These are phyloP conservation scores for Macrolepiota fuliginosa DNA, from an alignment of 768 basidiomycete genomes.

Conservation along the genomic window DNA sequence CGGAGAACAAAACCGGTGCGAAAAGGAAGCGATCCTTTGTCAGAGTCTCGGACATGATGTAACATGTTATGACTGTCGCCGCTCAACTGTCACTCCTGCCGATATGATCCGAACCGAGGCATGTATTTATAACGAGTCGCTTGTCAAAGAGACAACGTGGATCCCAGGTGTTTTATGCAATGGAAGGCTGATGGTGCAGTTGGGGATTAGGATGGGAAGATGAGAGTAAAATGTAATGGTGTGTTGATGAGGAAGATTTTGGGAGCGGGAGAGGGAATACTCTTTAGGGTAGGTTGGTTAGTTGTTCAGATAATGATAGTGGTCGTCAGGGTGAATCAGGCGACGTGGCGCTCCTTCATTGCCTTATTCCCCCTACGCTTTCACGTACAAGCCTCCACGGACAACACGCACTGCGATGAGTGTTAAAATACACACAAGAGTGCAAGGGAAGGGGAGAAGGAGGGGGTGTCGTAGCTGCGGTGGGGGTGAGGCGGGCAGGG, in stretches of 20 bases:
- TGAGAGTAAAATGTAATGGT: constrained; percentile 17
- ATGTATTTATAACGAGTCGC: constrained; percentile 1
- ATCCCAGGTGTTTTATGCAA: constrained; percentile 4
- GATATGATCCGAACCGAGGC: constrained; percentile 11
- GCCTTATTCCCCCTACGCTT: background rate
- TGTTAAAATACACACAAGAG: background rate
- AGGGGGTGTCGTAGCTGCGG: constrained; percentile 6
- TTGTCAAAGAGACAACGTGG: background rate
- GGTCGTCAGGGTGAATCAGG: constrained; percentile 16
- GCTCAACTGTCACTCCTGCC: background rate
- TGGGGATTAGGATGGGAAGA: constrained; percentile 2
- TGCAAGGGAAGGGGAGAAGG: constrained; percentile 11
- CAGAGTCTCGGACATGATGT: constrained; percentile 5
- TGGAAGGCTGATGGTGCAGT: constrained; percentile 6
- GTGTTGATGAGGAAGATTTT: constrained; percentile 2
- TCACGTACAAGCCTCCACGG: background rate
- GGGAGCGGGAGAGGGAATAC: background rate
- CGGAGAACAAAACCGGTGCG: background rate
- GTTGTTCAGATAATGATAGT: constrained; percentile 11
- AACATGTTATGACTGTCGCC: background rate
- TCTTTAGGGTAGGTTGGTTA: background rate
- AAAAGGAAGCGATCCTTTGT: background rate
- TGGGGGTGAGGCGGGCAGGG: constrained; percentile 12
- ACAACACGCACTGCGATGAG: background rate
- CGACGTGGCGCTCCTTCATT: constrained; percentile 1